These are phyloP conservation scores for Crithidia sp. DNA, from an alignment of 208 protist genomes.

Conservation along the genomic window DNA sequence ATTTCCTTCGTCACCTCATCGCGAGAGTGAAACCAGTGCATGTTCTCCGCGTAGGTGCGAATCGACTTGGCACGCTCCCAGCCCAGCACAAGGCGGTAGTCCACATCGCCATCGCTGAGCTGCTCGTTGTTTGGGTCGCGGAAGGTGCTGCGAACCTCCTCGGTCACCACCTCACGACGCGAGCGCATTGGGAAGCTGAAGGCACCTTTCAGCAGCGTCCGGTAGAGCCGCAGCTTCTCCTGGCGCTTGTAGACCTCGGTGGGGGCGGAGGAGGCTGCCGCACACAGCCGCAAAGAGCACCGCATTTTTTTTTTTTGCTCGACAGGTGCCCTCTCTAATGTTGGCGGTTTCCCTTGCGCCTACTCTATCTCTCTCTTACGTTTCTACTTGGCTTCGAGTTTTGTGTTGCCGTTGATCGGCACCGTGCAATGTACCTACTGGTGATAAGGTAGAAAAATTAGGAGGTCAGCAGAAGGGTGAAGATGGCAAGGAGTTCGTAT, in stretches of 20 bases:
- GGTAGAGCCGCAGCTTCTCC: constrained; percentile 82
- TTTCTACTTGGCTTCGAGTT: background rate
- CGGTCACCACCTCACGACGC: constrained; percentile 79
- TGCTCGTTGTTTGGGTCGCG: constrained; percentile 59
- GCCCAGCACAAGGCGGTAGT: constrained; percentile 81
- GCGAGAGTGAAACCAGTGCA: constrained; percentile 91
- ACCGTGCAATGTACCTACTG: too few relatives aligned
- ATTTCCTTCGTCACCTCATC: constrained; percentile 89
- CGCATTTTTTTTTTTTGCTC: constrained; percentile 15
- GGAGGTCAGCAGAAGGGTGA: too few relatives aligned
- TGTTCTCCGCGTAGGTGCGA: constrained; percentile 84
- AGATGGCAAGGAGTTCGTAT: too few relatives aligned
- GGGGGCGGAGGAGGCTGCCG: constrained; percentile 10
- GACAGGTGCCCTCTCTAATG: background rate
- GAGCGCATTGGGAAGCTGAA: constrained; percentile 76
- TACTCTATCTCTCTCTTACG: background rate
- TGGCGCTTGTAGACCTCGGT: constrained; percentile 48
- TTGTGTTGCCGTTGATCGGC: too few relatives aligned
- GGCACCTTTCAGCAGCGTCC: constrained; percentile 74
- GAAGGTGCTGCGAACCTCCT: constrained; percentile 80
- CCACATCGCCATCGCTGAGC: constrained; percentile 68
- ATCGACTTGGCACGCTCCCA: constrained; percentile 80
- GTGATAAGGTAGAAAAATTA: too few relatives aligned
- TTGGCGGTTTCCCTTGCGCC: background rate
- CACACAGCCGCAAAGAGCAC: constrained; percentile 1